Evolutionary conservation across 257 asterid genomes (phyloP), one percentile per base, ranked within the genome.

Genomic region (Gentiana straminea): DNA sequence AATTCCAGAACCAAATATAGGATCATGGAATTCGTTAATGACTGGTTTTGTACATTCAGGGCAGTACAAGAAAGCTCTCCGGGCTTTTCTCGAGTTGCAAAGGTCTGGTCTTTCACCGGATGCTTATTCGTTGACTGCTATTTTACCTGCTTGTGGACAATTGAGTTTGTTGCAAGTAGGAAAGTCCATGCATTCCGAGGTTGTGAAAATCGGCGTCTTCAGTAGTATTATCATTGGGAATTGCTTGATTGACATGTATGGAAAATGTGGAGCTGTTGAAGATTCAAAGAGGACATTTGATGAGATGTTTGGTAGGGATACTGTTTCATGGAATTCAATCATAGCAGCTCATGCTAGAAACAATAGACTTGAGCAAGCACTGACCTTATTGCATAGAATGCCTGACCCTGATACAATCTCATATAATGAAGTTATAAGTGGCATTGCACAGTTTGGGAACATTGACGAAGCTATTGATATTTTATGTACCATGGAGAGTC

Each of bases 1-100:
- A 84, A 82, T 74, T 68, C 77, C 88, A 60, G 76, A 84, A 57
- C 86, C 76, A 55, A 80, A 63, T 75, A 64, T 91, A 33, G 95
- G 79, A 70, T 77, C 94, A 64, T 86, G 98, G 95, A 86, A 86
- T 72, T 70, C 95, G 34, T 67, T 91, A 69, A 84, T 91, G 67
- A 80, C 96, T 37, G 95, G 95, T 49, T 71, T 73, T 67, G 87
- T 78, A 35, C 83, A 61, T 55, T 77, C 79, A 36, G 95, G 96
- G 74, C 63, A 71, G 72, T 82, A 72, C 38, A 51, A 65, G 10
- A 74, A 79, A 60, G 92, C 86, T 9, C 51, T 90, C 66, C 51
- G 65, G 35, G 53, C 81, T 74, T 90, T 79, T 50, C 51, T 54
- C 54, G 73, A 70, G 51, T 62, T 86, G 50, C 92, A 84, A 65